Conservation (phyloP, 2,329 filamentous ascomycete genomes). For the Hypoxylon sp. region DNA sequence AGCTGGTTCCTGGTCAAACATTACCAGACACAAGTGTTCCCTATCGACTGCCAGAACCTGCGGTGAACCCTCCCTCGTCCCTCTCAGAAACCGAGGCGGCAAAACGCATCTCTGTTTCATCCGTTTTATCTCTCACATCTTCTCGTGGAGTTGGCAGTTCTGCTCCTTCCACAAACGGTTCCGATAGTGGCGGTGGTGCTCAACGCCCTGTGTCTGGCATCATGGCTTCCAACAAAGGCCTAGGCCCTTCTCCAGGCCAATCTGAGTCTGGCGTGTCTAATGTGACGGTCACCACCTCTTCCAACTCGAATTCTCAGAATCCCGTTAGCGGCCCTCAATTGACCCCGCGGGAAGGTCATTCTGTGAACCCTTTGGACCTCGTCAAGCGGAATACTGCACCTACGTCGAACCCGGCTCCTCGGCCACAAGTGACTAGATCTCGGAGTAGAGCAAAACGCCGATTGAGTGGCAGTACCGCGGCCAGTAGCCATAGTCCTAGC, state of each 20-base stretch:
- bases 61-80: slow-evolving; percentile 56
- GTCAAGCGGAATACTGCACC: slow-evolving; percentile 52
- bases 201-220: slow-evolving; percentile 56
- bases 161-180: slow-evolving; percentile 61
- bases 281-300: slow-evolving; percentile 63
- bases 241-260: slow-evolving; percentile 53
- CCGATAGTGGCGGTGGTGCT: slow-evolving; percentile 55
- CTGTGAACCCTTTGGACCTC: slow-evolving; percentile 55
- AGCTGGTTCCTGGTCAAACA: slow-evolving; percentile 49
- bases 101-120: slow-evolving; percentile 77
- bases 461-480: slow-evolving; percentile 82
- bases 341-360: slow-evolving; percentile 52
- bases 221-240: slow-evolving; percentile 55
- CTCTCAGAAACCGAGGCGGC: slow-evolving; percentile 56
- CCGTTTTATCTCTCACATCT: slow-evolving; percentile 74
- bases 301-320: slow-evolving; percentile 55
- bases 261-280: slow-evolving; percentile 61
- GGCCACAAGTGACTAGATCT: slow-evolving; percentile 61
- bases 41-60: slow-evolving; percentile 57
- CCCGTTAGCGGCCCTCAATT: slow-evolving; percentile 55
- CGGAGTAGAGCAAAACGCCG: slow-evolving; percentile 76
- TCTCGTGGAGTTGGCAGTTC: slow-evolving; percentile 62
- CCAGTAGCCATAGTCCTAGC: slow-evolving; percentile 81
- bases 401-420: slow-evolving; percentile 45
- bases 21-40: slow-evolving; percentile 40